A percentile compares a stretch with the other conserved stretches of the same genome.
Conservation (phyloP, 2,329 filamentous ascomycete genomes). For the Pleurostoma richardsiae region DNA sequence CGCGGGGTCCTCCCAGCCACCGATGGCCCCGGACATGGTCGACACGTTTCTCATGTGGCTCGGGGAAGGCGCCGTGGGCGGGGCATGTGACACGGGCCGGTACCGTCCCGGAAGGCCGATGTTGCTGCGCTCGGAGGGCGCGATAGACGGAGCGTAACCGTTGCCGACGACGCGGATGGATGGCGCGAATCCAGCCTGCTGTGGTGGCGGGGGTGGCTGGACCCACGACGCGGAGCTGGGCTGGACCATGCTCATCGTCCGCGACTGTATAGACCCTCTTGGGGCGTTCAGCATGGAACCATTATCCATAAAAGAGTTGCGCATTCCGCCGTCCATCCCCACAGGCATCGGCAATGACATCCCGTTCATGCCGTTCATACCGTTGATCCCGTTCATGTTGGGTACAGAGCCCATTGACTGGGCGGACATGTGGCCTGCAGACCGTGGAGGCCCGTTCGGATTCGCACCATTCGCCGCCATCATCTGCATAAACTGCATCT, state of each 20-base stretch:
- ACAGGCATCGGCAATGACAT: conserved; percentile 12
- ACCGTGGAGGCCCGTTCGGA: conserved; percentile 15
- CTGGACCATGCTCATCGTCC: conserved; percentile 83
- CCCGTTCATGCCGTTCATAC: conserved; percentile 9
- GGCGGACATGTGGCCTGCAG: conserved; percentile 25
- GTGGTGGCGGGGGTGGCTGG: conserved; percentile 34
- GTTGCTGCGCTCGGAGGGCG: conserved; percentile 93
- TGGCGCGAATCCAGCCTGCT: conserved; percentile 38
- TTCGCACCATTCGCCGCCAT: conserved; percentile 39
- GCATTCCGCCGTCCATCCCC: conserved; percentile 20
- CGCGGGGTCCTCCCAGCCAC: conserved; percentile 19
- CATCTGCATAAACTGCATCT: conserved; percentile 92
- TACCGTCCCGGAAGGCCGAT: conserved; percentile 86
- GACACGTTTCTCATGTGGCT: conserved; percentile 29
- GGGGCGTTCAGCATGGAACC: conserved; percentile 40
- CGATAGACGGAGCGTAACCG: conserved; percentile 84
- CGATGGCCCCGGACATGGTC: conserved; percentile 35
- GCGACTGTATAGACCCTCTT: conserved; percentile 41
- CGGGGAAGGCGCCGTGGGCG: conserved; percentile 20
- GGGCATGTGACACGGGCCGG: conserved; percentile 73
- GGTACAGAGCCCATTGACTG: conserved; percentile 38
- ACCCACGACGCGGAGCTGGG: conserved; percentile 58
- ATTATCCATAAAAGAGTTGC: conserved; percentile 39
- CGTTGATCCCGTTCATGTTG: conserved; percentile 25
- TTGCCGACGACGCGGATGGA: conserved; percentile 44